Evolutionary conservation across 2,329 filamentous ascomycete genomes (phyloP).

Genomic region (Paracamarosporium sp.): DNA sequence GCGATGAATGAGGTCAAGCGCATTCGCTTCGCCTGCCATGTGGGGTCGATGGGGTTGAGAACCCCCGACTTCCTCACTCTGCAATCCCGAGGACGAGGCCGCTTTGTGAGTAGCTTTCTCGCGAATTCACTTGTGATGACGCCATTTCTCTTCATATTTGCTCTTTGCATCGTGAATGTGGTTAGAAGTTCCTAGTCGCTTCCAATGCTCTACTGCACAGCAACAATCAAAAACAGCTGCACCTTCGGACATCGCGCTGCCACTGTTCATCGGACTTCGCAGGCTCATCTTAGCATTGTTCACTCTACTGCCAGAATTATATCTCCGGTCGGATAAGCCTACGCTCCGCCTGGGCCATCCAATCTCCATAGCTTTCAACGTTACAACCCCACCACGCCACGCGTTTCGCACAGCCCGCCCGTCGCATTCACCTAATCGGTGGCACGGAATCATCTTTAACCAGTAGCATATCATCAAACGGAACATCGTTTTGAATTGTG

Average conservation of each 20-base stretch:
- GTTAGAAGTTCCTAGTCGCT: background rate
- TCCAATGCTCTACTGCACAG: background rate
- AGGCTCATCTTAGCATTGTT: background rate
- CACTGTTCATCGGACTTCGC: conserved; percentile 6
- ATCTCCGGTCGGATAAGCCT: conserved; percentile 9
- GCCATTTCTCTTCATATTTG: background rate
- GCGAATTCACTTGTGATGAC: too few species aligned
- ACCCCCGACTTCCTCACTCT: background rate
- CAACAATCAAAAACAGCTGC: too few species aligned
- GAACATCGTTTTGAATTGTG: background rate
- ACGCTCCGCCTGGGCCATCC: conserved; percentile 2
- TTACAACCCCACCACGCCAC: background rate
- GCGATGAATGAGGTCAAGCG: background rate
- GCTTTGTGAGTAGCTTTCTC: background rate
- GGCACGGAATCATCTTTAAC: background rate
- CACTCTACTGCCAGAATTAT: conserved; percentile 4
- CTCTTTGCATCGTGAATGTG: too few species aligned
- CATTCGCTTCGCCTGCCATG: conserved; percentile 1
- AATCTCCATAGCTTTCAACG: conserved; percentile 4
- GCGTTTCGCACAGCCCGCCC: conserved; percentile 2
- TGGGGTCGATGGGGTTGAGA: conserved; percentile 7
- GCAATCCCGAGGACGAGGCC: background rate
- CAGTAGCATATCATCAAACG: background rate
- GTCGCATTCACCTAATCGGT: background rate
- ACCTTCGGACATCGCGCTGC: conserved; percentile 4